These are phyloP conservation scores for Exophiala lecanii-corni DNA, from an alignment of 2,329 filamentous ascomycete species.

Conservation along the genomic window DNA sequence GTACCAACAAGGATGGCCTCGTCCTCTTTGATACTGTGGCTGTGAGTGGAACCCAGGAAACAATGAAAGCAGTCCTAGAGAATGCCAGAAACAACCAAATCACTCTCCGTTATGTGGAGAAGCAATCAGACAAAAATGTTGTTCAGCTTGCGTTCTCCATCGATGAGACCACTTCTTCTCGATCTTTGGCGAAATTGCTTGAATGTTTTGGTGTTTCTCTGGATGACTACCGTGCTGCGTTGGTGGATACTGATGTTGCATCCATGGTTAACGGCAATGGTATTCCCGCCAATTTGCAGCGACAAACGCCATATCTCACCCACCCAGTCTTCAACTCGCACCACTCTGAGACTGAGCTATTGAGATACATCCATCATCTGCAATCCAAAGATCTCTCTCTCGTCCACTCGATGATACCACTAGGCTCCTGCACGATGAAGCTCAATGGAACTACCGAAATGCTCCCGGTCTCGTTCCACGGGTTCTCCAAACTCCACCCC, in stretches of 20 bases:
- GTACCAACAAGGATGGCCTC: conserved; percentile 51
- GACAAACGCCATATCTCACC: conserved; percentile 72
- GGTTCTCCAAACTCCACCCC: conserved; percentile 76
- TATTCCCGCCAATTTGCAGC: conserved; percentile 49
- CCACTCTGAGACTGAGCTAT: conserved; percentile 89
- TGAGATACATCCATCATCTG: conserved; percentile 89
- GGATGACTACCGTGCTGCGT: conserved; percentile 9
- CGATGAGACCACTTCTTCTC: conserved; percentile 59
- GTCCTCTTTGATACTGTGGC: conserved; percentile 77
- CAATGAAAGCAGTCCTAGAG: conserved; percentile 39
- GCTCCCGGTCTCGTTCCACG: conserved; percentile 73
- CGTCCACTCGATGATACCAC: conserved; percentile 94
- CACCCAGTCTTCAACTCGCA: conserved; percentile 94
- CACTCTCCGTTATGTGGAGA: conserved; percentile 51
- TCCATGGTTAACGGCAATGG: conserved; percentile 39
- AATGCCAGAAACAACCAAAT: conserved; percentile 44
- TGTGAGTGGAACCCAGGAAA: conserved; percentile 48
- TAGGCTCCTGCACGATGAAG: conserved; percentile 98
- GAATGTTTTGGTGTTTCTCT: conserved; percentile 33
- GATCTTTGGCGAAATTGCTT: conserved; percentile 28
- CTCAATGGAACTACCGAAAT: conserved; percentile 92
- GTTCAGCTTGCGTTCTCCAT: conserved; percentile 67
- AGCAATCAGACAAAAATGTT: conserved; percentile 35
- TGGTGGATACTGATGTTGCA: conserved; percentile 26
- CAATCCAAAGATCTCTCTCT: conserved; percentile 92